Conservation (phyloP, 2,329 filamentous ascomycete species). For the Alternaria sp. region DNA sequence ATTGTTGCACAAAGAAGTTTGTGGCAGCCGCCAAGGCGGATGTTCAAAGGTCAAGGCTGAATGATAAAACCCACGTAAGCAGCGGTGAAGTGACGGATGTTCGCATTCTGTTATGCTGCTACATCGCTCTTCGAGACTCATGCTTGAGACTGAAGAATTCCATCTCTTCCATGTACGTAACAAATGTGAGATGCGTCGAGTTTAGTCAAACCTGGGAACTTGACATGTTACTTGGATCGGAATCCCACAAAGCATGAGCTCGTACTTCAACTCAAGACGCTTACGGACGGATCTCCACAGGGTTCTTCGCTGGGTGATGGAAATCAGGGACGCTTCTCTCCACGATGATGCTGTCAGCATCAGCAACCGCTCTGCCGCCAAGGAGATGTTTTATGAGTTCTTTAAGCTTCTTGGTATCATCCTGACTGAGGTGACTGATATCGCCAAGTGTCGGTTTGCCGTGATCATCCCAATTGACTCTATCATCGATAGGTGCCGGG, state of each 20-base stretch:
- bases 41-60: background rate
- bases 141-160: background rate
- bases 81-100: background rate
- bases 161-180: background rate
- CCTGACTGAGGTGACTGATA: slow-evolving; percentile 1
- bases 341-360: background rate
- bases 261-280: background rate
- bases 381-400: slow-evolving; percentile 9
- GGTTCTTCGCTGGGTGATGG: background rate
- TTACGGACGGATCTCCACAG: slow-evolving; percentile 6
- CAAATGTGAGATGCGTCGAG: background rate
- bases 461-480: slow-evolving; percentile 13
- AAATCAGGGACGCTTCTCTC: background rate
- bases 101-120: background rate
- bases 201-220: background rate
- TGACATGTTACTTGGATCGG: background rate
- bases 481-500: slow-evolving; percentile 27
- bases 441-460: slow-evolving; percentile 10
- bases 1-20: slow-evolving; percentile 8
- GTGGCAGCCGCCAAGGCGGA: slow-evolving; percentile 6
- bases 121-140: background rate
- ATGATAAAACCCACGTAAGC: background rate
- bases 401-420: slow-evolving; percentile 8
- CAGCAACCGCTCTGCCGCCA: slow-evolving; percentile 1
- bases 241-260: background rate